phyloP scores from a whole-genome alignment of 163 green algal genomes.

The Prototheca stagnorum region DNA sequence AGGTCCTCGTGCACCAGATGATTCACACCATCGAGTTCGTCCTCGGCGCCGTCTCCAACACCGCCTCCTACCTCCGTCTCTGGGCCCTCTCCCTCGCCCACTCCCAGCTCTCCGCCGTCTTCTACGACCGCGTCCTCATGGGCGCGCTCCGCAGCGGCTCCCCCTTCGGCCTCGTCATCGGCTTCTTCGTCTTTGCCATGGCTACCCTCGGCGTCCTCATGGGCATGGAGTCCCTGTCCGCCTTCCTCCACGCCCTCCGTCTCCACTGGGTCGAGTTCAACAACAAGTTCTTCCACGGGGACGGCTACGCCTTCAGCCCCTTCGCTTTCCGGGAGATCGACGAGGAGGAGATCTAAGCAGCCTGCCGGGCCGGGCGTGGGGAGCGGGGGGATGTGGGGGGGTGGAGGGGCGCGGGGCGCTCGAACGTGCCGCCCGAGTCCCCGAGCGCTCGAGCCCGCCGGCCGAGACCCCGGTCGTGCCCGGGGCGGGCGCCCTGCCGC shows the following conservation, averaged over 20 bases:
- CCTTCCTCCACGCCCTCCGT: constrained; percentile 94
- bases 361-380: neutral
- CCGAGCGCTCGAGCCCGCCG: too few relatives aligned
- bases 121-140: constrained; percentile 95
- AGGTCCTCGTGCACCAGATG: constrained; percentile 89
- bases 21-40: constrained; percentile 99
- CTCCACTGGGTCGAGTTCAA: constrained; percentile 95
- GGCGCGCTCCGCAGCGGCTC: constrained; percentile 15
- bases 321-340: constrained; percentile 52
- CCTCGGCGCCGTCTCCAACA: constrained; percentile 95
- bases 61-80: constrained; percentile 91
- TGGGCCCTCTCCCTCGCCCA: constrained; percentile 96
- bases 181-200: constrained; percentile 81
- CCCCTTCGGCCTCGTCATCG: constrained; percentile 42
- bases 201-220: constrained; percentile 94
- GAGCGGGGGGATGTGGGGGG: too few relatives aligned
- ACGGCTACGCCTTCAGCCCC: constrained; percentile 72
- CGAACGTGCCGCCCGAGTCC: too few relatives aligned
- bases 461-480: too few relatives aligned
- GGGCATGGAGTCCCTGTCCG: constrained; percentile 93
- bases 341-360: constrained; percentile 27
- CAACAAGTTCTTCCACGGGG: constrained; percentile 48
- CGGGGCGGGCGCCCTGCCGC: too few relatives aligned
- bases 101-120: constrained; percentile 91
- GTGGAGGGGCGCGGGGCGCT: too few relatives aligned